Base-by-base conservation (phyloP, 2,329 filamentous ascomycete species). In the Fusarium musae region DNA sequence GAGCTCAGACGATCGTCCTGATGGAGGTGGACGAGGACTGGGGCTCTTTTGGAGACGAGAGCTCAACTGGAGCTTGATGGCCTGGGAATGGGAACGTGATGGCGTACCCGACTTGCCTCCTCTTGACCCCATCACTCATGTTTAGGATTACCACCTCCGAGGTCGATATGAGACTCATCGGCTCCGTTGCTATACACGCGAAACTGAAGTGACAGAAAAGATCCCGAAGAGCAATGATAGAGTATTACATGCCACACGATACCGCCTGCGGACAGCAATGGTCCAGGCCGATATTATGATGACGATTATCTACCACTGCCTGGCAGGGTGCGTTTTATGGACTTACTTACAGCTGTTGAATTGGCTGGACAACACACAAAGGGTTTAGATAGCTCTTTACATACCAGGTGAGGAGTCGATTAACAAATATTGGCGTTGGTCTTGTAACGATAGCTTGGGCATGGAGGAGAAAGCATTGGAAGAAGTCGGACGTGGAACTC, bases 11-110 rank as follows among this genome's bases (percentile, higher is more conserved):
- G 88, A 90, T 79, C 88, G 89, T 75, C 85, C 87, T 71, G 82
- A 86, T 74, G 84, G 85, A 78, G 86, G 87, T 76, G 87, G 88
- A 71, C 86, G 87, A 77, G 90, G 90, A n/a, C 86, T 92, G 76
- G 91, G 91, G 42, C 83, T 93, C 49, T 92, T 92, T 79, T 93
- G 90, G 90, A 88, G 91, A 77, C 89, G 91, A 77, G 93, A 96
- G 84, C 85, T 96, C 79, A 96, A 96, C 84, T 96, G 93, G 93
- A 94, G 93, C 81, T 88, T 95, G 80, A 84, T 95, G 79, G 92
- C 91, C 59, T 96, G 93, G 93, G 91, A 95, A 80, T 94, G 90
- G 87, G 88, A 90, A 79, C 85, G 86, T 44, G 84, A 84, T 63
- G 79, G 78, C 74, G 78, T 83, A 65, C 79, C 81, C 64, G 61